Evolutionary conservation across 805 yeast species (phyloP), one percentile per base, ranked within the genome.

Genomic region (Sporopachydermia lactativora): DNA sequence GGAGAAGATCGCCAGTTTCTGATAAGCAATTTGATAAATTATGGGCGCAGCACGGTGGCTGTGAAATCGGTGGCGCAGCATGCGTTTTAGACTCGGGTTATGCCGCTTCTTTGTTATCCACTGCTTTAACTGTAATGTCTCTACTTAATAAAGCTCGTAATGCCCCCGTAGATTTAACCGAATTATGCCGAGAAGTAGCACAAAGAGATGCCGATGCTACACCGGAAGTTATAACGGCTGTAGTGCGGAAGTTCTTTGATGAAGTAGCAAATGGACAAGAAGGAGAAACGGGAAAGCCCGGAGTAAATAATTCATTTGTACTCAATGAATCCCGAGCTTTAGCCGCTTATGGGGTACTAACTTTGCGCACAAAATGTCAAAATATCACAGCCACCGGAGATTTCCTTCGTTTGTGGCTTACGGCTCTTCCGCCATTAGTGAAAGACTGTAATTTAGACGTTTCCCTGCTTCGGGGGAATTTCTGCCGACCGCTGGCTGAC

Each of bases 361-460:
- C 31, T 8, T 24, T 24, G 31, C 8, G n/a, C 8, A 8, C 31
- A 8, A 8, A 24, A 8, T 24, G 31, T 24, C 31, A 24, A n/a
- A 24, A 24, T 8, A n/a, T 24, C 13, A 24, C 8, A 24, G 13
- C 31, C 13, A 24, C n/a, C 8, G 31, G 31, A 8, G 31, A 24
- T 8, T 24, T 24, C 31, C n/a, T 24, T 8, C 31, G n/a, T 8
- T n/a, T 24, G n/a, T 24, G 31, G 31, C 31, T 24, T 24, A 24
- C 31, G 8, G 8, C 31, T 24, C n/a, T 24, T 8, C 31, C 31
- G n/a, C 31, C 31, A 24, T 8, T 24, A 8, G 13, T 77, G 44
- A 65, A 81, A 39, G 68, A 70, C 40, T 73, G 88, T 76, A 73
- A 75, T 49, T 62, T 81, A 13, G 78, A 75, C 42, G 46, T 81